Evolutionary conservation across 2,329 filamentous ascomycete genomes (phyloP).

Genomic region (Aureobasidium subglaciale): DNA sequence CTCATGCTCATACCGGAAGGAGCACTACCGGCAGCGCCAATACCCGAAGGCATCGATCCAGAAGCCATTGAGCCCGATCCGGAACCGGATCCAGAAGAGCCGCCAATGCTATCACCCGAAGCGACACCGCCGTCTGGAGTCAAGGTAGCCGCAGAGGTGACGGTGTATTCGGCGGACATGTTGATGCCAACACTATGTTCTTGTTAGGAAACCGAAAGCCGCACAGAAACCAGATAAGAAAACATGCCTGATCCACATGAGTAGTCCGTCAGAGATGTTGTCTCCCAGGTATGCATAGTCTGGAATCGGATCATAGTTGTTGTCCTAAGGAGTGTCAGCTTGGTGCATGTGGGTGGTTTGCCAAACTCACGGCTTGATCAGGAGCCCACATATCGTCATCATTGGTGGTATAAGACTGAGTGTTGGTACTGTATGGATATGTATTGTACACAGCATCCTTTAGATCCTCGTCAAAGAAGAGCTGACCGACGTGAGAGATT

Average conservation of each 20-base stretch:
- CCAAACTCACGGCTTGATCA: slow-evolving; percentile 38
- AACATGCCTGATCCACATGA: slow-evolving; percentile 42
- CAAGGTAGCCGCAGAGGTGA: neutral
- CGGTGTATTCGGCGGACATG: slow-evolving; percentile 20
- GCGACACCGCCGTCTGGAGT: slow-evolving; percentile 28
- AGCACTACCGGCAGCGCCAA: no score
- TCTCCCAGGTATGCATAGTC: slow-evolving; percentile 53
- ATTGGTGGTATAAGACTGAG: slow-evolving; percentile 42
- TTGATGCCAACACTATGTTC: slow-evolving; percentile 17
- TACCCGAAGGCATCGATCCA: no score
- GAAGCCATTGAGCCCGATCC: no score
- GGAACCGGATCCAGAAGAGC: neutral
- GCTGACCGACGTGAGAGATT: slow-evolving; percentile 55
- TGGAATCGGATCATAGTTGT: slow-evolving; percentile 49
- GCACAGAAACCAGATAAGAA: no score
- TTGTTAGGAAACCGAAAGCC: no score
- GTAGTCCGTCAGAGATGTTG: slow-evolving; percentile 42
- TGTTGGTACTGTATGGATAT: slow-evolving; percentile 39
- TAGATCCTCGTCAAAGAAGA: slow-evolving; percentile 58
- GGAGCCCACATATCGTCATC: slow-evolving; percentile 45
- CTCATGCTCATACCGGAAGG: no score
- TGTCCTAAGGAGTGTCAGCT: neutral
- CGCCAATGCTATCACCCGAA: neutral
- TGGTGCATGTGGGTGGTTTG: no score
- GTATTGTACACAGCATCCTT: slow-evolving; percentile 44